Conservation (phyloP, 805 yeast genomes). For the Kregervanrija fluxuum region DNA sequence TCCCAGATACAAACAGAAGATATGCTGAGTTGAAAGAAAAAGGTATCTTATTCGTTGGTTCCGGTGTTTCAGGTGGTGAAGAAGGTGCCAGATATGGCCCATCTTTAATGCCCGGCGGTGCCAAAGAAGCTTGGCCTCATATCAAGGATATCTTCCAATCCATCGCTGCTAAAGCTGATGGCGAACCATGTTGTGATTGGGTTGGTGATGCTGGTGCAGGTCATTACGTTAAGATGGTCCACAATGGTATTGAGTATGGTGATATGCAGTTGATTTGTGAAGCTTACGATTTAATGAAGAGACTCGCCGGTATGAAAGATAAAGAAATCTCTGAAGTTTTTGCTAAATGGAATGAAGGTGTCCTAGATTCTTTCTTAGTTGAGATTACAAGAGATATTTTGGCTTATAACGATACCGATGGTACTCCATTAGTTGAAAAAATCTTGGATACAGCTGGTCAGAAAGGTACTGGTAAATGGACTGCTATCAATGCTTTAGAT, state of each 20-base stretch:
- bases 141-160: conserved; percentile 95
- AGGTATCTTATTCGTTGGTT: conserved; percentile 91
- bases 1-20: conserved; percentile 98
- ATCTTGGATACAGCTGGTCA: conserved; percentile 96
- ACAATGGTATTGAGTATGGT: conserved; percentile 99
- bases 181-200: conserved; percentile 99
- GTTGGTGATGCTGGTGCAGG: conserved; percentile 99
- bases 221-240: conserved; percentile 99
- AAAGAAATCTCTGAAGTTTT: conserved; percentile 92
- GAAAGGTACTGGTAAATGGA: conserved; percentile 99
- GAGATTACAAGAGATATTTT: conserved; percentile 96
- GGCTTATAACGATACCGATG: conserved; percentile 82
- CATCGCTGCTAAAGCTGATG: conserved; percentile 92
- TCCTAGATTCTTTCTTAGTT: conserved; percentile 90
- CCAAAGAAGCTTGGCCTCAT: conserved; percentile 97
- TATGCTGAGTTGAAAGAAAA: conserved; percentile 78
- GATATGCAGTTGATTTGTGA: conserved; percentile 99
- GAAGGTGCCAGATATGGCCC: conserved; percentile 99
- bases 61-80: conserved; percentile 99
- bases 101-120: conserved; percentile 99
- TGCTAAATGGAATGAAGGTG: conserved; percentile 93
- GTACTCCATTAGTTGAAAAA: conserved; percentile 91
- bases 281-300: conserved; percentile 93
- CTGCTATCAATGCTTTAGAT: conserved; percentile 96
- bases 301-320: conserved; percentile 85